Conservation (phyloP, 208 protist species). For the Phytomonas sp. region DNA sequence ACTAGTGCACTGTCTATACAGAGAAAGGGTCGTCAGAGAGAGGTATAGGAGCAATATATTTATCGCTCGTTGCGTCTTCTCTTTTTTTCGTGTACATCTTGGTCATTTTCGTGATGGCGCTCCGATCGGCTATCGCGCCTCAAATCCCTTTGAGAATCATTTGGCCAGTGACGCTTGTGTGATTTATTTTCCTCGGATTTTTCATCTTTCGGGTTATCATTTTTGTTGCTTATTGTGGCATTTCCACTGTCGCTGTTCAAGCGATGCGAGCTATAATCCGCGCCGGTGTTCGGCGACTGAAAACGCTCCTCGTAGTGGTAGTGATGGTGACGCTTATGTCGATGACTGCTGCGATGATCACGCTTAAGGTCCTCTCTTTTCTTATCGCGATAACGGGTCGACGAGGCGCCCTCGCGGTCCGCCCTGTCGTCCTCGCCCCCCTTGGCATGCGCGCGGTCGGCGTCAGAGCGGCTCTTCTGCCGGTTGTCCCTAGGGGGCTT, state of each 20-base stretch:
- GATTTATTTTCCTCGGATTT: background rate
- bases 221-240: background rate
- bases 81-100: background rate
- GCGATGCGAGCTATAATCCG: background rate
- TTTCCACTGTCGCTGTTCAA: background rate
- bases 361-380: background rate
- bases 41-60: background rate
- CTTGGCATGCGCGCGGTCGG: background rate
- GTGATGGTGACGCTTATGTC: constrained; percentile 7
- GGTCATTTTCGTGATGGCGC: background rate
- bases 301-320: background rate
- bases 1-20: background rate
- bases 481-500: background rate
- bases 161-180: background rate
- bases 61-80: background rate
- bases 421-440: background rate
- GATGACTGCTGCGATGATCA: background rate
- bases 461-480: background rate
- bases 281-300: background rate
- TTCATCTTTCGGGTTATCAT: background rate
- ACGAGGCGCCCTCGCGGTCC: background rate
- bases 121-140: background rate
- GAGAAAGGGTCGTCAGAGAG: background rate
- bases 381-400: background rate
- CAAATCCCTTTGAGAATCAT: background rate